phyloP scores from a whole-genome alignment of 805 yeast species.

The Saccharomycopsis selenospora region DNA sequence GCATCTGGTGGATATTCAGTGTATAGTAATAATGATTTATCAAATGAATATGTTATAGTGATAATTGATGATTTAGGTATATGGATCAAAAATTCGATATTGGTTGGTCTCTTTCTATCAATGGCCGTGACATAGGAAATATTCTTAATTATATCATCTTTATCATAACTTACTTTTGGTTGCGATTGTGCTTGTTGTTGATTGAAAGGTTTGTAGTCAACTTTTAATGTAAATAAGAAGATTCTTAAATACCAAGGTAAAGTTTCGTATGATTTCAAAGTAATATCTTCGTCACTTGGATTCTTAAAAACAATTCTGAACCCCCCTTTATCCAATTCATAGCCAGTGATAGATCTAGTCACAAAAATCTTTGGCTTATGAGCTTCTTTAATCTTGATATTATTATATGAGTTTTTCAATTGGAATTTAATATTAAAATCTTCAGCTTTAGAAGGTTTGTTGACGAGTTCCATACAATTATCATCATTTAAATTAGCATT shows the following conservation, averaged over 20 bases:
- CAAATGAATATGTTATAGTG: constrained; percentile 68
- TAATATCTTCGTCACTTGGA: constrained; percentile 43
- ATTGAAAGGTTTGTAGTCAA: constrained; percentile 23
- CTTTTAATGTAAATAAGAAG: constrained; percentile 61
- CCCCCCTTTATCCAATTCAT: constrained; percentile 88
- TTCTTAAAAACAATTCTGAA: constrained; percentile 73
- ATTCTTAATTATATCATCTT: constrained; percentile 38
- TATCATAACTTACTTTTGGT: constrained; percentile 19
- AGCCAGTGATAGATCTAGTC: constrained; percentile 84
- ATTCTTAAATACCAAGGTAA: constrained; percentile 91
- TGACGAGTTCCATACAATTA: constrained; percentile 12
- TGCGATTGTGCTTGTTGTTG: background rate
- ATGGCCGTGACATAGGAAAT: constrained; percentile 67
- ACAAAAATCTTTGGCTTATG: constrained; percentile 39
- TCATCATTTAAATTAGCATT: constrained; percentile 16
- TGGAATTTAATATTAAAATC: constrained; percentile 16
- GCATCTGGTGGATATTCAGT: constrained; percentile 99
- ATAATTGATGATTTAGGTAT: constrained; percentile 61
- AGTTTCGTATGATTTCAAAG: constrained; percentile 64
- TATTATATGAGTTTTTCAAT: constrained; percentile 7
- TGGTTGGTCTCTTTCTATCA: constrained; percentile 77
- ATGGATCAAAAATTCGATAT: constrained; percentile 58
- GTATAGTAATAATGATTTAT: constrained; percentile 73
- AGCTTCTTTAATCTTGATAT: constrained; percentile 1
- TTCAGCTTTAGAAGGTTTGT: constrained; percentile 15